Evolutionary conservation across 495 filamentous ascomycete genomes (phyloP), one percentile per base, ranked within the genome.

Genomic region (Delitschia confertaspora): DNA sequence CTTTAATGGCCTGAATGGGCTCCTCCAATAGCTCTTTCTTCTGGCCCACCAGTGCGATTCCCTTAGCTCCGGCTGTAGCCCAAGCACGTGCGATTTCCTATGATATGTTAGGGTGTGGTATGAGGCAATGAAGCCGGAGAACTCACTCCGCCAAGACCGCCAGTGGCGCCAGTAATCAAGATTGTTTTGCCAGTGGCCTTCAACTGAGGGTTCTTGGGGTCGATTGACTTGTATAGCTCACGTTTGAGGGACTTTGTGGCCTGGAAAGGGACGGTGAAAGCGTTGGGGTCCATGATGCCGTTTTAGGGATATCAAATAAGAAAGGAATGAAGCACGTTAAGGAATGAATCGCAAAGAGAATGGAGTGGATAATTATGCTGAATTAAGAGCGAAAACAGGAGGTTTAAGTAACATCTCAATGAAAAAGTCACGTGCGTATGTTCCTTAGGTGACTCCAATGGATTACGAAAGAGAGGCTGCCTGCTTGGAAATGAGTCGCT

Each of bases 151-250:
- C 44, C 43, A 20, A 53, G 42, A 14, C 49, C 49, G 9, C 44
- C 23, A 2, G 44, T 47, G 2, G 67, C 64, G 2, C 71, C 71
- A 6, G 69, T 70, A 25, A 74, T 58, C 7, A 70, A 49, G 23
- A 62, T 58, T 30, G 63, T 57, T 36, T 67, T 68, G 8, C 65
- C 69, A 2, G 56, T 53, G 6, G 65, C 59, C 6, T 58, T 58
- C 4, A 65, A 43, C 2, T 59, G 49, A 2, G 59, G 58, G 20
- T 43, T 56, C 0, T 49, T 52, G 1, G 69, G 63, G 33, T 67
- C 52, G 22, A 73, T 64, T 17, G 62, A 46, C 3, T 64, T 54
- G 45, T 72, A 74, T 6, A 67, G 45, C 38, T 66, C 60, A 8
- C 58, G 65, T 33, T 68, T 64, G 19, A 60, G 51, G 11, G 58